Base-by-base conservation (phyloP, 768 basidiomycete species). In the Coprinopsis marcescibilis region DNA sequence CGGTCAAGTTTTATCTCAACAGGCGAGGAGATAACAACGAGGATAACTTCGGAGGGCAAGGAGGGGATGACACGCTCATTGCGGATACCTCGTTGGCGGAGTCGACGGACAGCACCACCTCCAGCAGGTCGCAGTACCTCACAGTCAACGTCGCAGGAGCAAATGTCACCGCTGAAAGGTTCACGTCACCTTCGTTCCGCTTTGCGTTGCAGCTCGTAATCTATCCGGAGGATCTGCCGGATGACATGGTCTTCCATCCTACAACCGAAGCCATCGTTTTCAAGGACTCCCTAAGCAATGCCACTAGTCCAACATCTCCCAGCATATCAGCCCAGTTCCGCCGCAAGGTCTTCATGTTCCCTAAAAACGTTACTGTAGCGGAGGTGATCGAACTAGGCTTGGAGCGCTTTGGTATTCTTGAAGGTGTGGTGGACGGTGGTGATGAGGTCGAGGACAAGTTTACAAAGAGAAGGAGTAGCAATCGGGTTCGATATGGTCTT, bases 351-450 rank as follows among this genome's bases (percentile, higher is more conserved):
- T 88, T 98, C 61, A 79, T 88, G 52, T 85, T 98, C 66, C 90
- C 95, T 1, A 87, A 90, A 65, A 98, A 96, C 57, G 83, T 88
- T 27, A 98, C 91, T 0, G 96, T 97, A 2, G 90, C 93, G 0
- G 96, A 99, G 64, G 93, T 94, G 12, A 91, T 96, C 30, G 96
- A 99, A 63, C 71, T 89, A 29, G 88, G 85, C 4, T 61, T 99
- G 52, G 96, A 97, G 59, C 69, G 92, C 48, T 97, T 98, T 59
- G 96, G 96, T 2, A 96, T 99, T 46, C 70, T 79, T 27, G 95
- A 96, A 30, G 96, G 94, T n/a, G 92, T 99, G 1, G 95, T 98
- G 2, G 94, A 97, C 62, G 96, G 96, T 2, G 96, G 96, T 1
- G 96, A 99, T 62, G 95, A 97, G 58, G 79, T 99, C 1, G 96